phyloP scores from a whole-genome alignment of 2,329 filamentous ascomycete species.

The Aureobasidium pullulans region DNA sequence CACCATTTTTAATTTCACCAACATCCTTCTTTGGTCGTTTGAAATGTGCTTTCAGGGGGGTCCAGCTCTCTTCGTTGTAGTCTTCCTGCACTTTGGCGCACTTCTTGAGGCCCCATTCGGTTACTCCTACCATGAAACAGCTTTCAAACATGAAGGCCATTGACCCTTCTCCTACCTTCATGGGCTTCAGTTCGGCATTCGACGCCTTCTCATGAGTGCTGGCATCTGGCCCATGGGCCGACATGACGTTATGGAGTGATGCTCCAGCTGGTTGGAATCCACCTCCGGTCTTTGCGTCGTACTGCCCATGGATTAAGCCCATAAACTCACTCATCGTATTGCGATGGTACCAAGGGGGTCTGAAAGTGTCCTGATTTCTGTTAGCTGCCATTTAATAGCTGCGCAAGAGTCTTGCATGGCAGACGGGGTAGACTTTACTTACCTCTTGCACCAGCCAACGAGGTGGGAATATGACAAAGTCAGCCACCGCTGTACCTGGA shows the following conservation, averaged over 20 bases:
- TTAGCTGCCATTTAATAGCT: background rate
- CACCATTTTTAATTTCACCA: conserved; percentile 19
- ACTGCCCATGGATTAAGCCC: conserved; percentile 52
- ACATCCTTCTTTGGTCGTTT: conserved; percentile 21
- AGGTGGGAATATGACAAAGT: conserved; percentile 67
- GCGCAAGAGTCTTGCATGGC: too few relatives aligned
- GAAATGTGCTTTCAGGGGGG: conserved; percentile 41
- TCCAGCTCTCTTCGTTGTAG: conserved; percentile 80
- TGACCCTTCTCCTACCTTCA: conserved; percentile 53
- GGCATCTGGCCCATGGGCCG: conserved; percentile 49
- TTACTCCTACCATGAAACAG: conserved; percentile 62
- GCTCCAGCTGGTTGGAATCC: conserved; percentile 55
- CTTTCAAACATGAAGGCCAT: conserved; percentile 66
- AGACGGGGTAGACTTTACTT: too few relatives aligned
- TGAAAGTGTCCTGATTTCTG: conserved; percentile 52
- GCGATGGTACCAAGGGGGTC: conserved; percentile 65
- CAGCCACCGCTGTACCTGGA: conserved; percentile 52
- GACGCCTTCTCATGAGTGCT: conserved; percentile 51
- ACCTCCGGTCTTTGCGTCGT: conserved; percentile 50
- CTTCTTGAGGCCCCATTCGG: conserved; percentile 62
- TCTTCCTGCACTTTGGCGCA: conserved; percentile 64
- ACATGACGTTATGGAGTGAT: conserved; percentile 42
- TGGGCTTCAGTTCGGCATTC: conserved; percentile 47
- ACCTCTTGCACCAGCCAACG: conserved; percentile 48
- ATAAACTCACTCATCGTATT: conserved; percentile 62